A percentile compares a stretch with the other conserved stretches of the same genome.
Conservation (phyloP, 2,329 filamentous ascomycete genomes). For the Xylariaceae sp. region DNA sequence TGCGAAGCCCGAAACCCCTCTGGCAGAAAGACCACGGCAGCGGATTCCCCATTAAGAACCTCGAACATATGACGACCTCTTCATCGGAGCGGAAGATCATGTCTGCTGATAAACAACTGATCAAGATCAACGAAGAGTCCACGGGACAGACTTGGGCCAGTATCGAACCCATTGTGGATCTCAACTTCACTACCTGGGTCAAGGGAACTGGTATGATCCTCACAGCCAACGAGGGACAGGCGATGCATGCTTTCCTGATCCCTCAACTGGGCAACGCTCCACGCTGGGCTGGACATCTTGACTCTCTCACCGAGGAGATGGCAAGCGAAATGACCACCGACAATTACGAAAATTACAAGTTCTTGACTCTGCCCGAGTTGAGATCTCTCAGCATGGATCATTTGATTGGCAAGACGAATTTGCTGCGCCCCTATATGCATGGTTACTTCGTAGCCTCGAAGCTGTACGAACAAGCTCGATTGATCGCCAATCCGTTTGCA, state of each 20-base stretch:
- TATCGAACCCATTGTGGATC: conserved; percentile 88
- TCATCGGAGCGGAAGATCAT: conserved; percentile 82
- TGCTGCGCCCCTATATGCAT: conserved; percentile 96
- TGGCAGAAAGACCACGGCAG: conserved; percentile 95
- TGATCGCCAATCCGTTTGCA: conserved; percentile 90
- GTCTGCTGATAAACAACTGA: conserved; percentile 88
- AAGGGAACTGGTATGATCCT: conserved; percentile 90
- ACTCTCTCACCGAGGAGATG: conserved; percentile 98
- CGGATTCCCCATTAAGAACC: conserved; percentile 82
- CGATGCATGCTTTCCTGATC: conserved; percentile 93
- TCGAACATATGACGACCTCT: conserved; percentile 65
- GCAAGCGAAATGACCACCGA: conserved; percentile 73
- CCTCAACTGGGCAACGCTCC: conserved; percentile 90
- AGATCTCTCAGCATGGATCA: conserved; percentile 81
- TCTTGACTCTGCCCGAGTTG: conserved; percentile 83
- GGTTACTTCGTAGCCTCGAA: conserved; percentile 96
- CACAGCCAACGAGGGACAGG: conserved; percentile 84
- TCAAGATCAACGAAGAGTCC: conserved; percentile 89
- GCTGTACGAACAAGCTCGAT: conserved; percentile 86
- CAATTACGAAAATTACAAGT: conserved; percentile 99
- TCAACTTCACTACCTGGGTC: conserved; percentile 92
- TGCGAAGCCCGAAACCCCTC: conserved; percentile 79
- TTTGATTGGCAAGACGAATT: conserved; percentile 80
- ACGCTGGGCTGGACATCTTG: conserved; percentile 92
- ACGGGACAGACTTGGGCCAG: conserved; percentile 89